Conservation (phyloP, 129 eudicot genomes). For the Flaveria trinervia region DNA sequence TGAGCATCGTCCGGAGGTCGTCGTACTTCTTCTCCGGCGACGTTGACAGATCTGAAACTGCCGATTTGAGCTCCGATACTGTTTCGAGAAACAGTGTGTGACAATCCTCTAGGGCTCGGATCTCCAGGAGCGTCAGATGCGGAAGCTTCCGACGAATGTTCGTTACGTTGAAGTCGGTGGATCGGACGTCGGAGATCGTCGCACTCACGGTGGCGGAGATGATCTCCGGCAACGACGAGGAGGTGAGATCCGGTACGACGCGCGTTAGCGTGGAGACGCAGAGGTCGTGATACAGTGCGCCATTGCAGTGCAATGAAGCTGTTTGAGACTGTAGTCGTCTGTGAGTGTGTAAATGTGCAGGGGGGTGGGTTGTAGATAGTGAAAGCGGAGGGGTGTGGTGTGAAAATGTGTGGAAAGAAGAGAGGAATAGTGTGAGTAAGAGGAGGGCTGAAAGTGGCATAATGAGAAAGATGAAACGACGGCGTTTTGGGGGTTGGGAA, state of each 20-base stretch:
- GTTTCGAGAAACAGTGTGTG: slow-evolving; percentile 58
- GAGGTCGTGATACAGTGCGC: slow-evolving; percentile 61
- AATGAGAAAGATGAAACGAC: slow-evolving; percentile 37
- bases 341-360: slow-evolving; percentile 41
- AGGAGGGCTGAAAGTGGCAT: slow-evolving; percentile 43
- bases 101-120: slow-evolving; percentile 72
- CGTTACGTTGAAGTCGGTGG: slow-evolving; percentile 54
- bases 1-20: slow-evolving; percentile 58
- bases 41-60: slow-evolving; percentile 45
- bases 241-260: slow-evolving; percentile 56
- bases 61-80: slow-evolving; percentile 48
- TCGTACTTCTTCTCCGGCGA: slow-evolving; percentile 41
- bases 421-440: slow-evolving; percentile 34
- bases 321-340: slow-evolving; percentile 47
- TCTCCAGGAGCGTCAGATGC: slow-evolving; percentile 40
- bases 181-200: slow-evolving; percentile 57
- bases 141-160: slow-evolving; percentile 49
- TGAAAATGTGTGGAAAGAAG: slow-evolving; percentile 23
- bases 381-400: slow-evolving; percentile 32
- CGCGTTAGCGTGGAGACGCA: slow-evolving; percentile 71
- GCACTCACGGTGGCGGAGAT: slow-evolving; percentile 54
- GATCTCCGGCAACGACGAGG: slow-evolving; percentile 51
- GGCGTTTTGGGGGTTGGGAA: slow-evolving; percentile 24
- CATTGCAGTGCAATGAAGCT: slow-evolving; percentile 60
- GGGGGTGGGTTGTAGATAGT: slow-evolving; percentile 6